Evolutionary conservation across 257 asterid species (phyloP), one percentile per base, ranked within the genome.

Genomic region (Paulownia fortunei): DNA sequence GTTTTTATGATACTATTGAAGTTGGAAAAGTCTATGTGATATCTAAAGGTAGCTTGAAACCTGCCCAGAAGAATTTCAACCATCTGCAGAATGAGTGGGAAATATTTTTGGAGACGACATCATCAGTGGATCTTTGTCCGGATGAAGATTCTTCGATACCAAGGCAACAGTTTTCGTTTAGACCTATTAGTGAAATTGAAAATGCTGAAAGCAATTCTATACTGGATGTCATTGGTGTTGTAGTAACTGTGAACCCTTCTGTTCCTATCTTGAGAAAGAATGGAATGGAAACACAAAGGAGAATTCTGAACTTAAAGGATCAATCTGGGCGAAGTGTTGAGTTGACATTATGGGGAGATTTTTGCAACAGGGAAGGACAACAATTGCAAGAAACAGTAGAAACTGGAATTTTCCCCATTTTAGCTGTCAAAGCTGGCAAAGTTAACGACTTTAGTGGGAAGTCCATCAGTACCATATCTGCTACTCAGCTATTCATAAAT

Each of bases 51-150:
- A 86, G 82, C 88, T 80, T 96, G 81, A 96, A 96, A 83, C 97
- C 97, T 76, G 97, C 99, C 66, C 97, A 90, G 84, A 96, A 93
- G 91, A 90, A 86, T 88, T 96, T 89, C 84, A 96, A 96, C 85
- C 99, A 96, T 85, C 85, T 96, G 85, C 89, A 96, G 86, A 96
- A 93, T 73, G 98, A 92, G 84, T 96, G 98, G 96, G 98, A 96
- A 79, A 89, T 93, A 61, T 87, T 90, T 81, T 78, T 96, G 63
- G 99, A 96, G 82, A 27, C 89, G 1, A 81, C 93, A 36, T 93
- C 98, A 16, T 78, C 89, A 0, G 88, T 96, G 47, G 97, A 96
- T 85, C 88, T 79, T 46, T 93, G 97, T 73, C 89, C 89, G 13
- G 97, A 92, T 47, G 99, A 96, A 86, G 97, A 96, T 78, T 58